Evolutionary conservation across 1,139 yeast genomes (phyloP).

Genomic region (Candida neerlandica): DNA sequence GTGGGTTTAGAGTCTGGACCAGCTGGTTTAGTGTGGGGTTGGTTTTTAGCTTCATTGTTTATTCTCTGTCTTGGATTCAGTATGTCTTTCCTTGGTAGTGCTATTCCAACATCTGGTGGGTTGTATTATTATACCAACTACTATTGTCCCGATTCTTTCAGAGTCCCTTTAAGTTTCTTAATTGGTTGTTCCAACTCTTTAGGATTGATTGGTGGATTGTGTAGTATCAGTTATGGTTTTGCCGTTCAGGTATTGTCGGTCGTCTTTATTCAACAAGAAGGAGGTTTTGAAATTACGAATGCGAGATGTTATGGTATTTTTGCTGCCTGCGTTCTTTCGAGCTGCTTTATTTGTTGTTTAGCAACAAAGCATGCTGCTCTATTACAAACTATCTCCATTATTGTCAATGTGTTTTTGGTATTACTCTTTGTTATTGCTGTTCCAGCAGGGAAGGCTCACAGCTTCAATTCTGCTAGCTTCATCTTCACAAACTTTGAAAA

Average conservation of each 20-base stretch:
- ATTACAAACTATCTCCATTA: conserved; percentile 62
- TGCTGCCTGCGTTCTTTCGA: conserved; percentile 34
- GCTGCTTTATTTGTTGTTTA: conserved; percentile 31
- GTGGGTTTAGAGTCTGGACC: conserved; percentile 45
- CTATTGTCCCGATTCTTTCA: conserved; percentile 32
- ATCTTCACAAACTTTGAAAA: conserved; percentile 62
- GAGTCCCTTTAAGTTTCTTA: conserved; percentile 43
- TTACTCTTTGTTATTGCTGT: conserved; percentile 65
- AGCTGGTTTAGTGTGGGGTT: conserved; percentile 66
- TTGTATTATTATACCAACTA: conserved; percentile 58
- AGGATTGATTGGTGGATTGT: conserved; percentile 40
- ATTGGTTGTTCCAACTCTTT: conserved; percentile 47
- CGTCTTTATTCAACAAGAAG: conserved; percentile 32
- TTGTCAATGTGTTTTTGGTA: conserved; percentile 56
- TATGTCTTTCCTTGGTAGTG: conserved; percentile 65
- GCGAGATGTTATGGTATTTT: conserved; percentile 39
- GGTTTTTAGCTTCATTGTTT: conserved; percentile 63
- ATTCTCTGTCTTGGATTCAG: conserved; percentile 60
- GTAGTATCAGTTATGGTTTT: conserved; percentile 43
- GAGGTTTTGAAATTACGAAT: conserved; percentile 33
- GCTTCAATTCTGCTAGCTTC: conserved; percentile 35
- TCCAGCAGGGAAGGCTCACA: conserved; percentile 51
- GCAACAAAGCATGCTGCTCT: conserved; percentile 51
- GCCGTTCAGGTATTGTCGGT: conserved; percentile 40
- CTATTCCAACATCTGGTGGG: conserved; percentile 78